Percentiles rank a stretch among this genome's conserved stretches.
These are phyloP conservation scores for Rhizomucor miehei DNA, from an alignment of 371 early-diverging fungal species.

Conservation along the genomic window DNA sequence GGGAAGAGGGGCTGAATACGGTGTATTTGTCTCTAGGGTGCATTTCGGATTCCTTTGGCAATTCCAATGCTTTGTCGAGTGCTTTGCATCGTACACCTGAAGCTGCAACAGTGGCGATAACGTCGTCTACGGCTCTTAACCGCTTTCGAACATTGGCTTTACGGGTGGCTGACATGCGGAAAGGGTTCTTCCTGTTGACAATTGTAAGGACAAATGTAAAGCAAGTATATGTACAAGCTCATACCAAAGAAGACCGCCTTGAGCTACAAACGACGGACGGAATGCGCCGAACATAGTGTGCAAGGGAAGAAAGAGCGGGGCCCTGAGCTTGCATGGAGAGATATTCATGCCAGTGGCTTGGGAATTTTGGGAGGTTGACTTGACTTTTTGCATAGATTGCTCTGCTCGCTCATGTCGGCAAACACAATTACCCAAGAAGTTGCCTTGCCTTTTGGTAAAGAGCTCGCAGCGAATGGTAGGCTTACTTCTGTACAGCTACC, in stretches of 20 bases:
- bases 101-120: slow-evolving; percentile 75
- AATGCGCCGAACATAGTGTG: slow-evolving; percentile 77
- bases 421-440: slow-evolving; percentile 8
- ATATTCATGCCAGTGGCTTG: background rate
- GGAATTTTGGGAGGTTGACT: background rate
- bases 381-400: background rate
- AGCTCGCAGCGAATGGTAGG: slow-evolving; percentile 28
- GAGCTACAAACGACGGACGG: slow-evolving; percentile 62
- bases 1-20: slow-evolving; percentile 78
- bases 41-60: slow-evolving; percentile 87
- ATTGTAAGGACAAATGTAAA: too few relatives aligned
- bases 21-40: slow-evolving; percentile 90
- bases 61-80: slow-evolving; percentile 69
- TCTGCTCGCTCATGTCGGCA: background rate
- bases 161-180: slow-evolving; percentile 85
- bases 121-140: slow-evolving; percentile 86
- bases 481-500: too few relatives aligned
- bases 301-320: slow-evolving; percentile 1
- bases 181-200: slow-evolving; percentile 78
- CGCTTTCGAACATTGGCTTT: slow-evolving; percentile 94
- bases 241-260: slow-evolving; percentile 73
- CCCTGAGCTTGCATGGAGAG: background rate
- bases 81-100: slow-evolving; percentile 91
- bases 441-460: slow-evolving; percentile 19
- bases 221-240: background rate